Evolutionary conservation across 164 flowering plant genomes (phyloP), one percentile per base, ranked within the genome.

Genomic region (Aristolochia fimbriata): DNA sequence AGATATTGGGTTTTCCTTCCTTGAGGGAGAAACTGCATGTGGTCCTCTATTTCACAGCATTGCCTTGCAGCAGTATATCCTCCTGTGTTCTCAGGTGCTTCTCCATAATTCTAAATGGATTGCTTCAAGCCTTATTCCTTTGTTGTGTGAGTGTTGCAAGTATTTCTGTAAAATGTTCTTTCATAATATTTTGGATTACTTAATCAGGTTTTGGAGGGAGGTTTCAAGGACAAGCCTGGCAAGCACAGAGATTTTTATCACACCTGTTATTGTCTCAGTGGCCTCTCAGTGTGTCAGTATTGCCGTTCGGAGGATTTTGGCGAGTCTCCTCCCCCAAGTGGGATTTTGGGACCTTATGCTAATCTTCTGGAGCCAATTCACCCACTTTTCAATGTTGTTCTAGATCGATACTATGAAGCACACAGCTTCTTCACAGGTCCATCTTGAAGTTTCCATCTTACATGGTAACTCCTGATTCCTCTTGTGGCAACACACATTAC

Each of bases 181-280:
- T 49, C 10, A 4, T 49, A 49, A 49, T 49, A 17, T 20, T 49
- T 17, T 10, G 7, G 43, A 37, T 37, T 0, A 37, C 43, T 37
- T 7, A 7, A 37, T 6, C 85, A 87, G 91, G 73, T 67, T 19
- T 70, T 37, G 47, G 76, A 80, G 15, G 96, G 96, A 48, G 97
- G 99, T 19, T 76, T 93, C 68, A 77, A 75, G 68, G 97, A 93
- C 78, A 93, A 93, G 65, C 99, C 94, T 9, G 88, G 96, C 59
- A 85, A 86, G 67, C 17, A 41, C 15, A 79, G 86, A 73, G 97
- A 93, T 71, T 75, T 65, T 59, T 90, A 93, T 52, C 97, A 88
- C 77, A 85, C 97, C 7, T 90, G 99, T 71, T 93, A 93, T 62
- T 85, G 90, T 66, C 80, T 90, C 14, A 88, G 97, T 54, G 96